Evolutionary conservation across 257 asterid species (phyloP).

Genomic region (Solanum tarapatanum): DNA sequence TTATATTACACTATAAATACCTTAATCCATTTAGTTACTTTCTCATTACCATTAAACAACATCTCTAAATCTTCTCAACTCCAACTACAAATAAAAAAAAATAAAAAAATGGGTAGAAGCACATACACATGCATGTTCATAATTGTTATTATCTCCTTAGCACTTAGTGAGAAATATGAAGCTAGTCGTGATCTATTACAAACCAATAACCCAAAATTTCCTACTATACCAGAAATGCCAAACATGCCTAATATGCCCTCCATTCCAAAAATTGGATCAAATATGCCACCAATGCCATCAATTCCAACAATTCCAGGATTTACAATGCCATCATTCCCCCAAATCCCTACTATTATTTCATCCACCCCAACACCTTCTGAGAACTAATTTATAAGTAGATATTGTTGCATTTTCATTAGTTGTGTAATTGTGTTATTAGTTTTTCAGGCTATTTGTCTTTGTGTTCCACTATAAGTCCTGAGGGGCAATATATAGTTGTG

Average conservation of each 20-base stretch:
- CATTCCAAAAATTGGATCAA: constrained; percentile 1
- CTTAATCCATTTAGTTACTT: not conserved
- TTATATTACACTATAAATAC: not conserved
- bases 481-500: too few species aligned
- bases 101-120: too few species aligned
- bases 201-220: too few species aligned
- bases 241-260: constrained; percentile 6
- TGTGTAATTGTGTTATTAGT: too few species aligned
- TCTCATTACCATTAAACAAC: not conserved
- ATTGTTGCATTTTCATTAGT: too few species aligned
- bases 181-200: too few species aligned
- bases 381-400: not conserved
- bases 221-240: constrained; percentile 6
- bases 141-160: too few species aligned
- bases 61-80: not conserved
- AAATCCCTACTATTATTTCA: constrained; percentile 7
- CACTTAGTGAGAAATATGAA: too few species aligned
- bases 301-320: constrained; percentile 1
- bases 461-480: too few species aligned
- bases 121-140: too few species aligned
- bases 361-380: constrained; percentile 18
- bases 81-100: not conserved
- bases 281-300: not conserved
- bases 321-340: not conserved
- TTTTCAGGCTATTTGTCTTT: too few species aligned